phyloP scores from a whole-genome alignment of 2,329 filamentous ascomycete species.

The Aureobasidium sp. region DNA sequence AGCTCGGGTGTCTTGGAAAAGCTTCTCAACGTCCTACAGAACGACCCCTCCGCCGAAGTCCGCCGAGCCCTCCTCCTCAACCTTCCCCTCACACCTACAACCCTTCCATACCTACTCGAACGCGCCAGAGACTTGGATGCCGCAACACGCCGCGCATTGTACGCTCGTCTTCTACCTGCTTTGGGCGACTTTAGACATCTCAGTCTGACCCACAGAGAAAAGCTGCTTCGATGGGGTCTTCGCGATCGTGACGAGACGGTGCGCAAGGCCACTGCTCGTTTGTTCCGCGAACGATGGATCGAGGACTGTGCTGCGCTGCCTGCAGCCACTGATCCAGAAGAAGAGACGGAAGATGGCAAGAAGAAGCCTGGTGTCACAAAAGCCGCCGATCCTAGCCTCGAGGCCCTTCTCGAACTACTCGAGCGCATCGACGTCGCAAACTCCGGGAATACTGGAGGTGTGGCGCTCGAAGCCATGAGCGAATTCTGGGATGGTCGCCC shows the following conservation, averaged over 20 bases:
- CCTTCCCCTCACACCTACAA: conserved; percentile 73
- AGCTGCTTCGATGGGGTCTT: conserved; percentile 87
- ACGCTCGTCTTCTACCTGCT: conserved; percentile 75
- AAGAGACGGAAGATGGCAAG: conserved; percentile 43
- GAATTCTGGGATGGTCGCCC: conserved; percentile 92
- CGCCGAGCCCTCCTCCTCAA: conserved; percentile 81
- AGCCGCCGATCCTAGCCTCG: conserved; percentile 58
- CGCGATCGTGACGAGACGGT: conserved; percentile 92
- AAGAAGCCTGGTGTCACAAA: conserved; percentile 31
- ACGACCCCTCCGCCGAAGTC: conserved; percentile 91
- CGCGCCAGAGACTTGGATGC: conserved; percentile 83
- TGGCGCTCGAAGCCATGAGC: conserved; percentile 87
- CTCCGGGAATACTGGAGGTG: conserved; percentile 79
- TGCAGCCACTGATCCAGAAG: conserved; percentile 46
- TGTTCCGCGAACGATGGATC: conserved; percentile 96
- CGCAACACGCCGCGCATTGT: conserved; percentile 73
- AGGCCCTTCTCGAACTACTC: conserved; percentile 80
- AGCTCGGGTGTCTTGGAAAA: conserved; percentile 68
- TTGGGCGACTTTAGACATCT: conserved; percentile 91
- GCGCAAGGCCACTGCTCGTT: conserved; percentile 75
- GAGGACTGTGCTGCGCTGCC: conserved; percentile 75
- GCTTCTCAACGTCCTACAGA: conserved; percentile 79
- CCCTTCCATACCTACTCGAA: conserved; percentile 80
- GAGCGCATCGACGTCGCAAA: conserved; percentile 92
- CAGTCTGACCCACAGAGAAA: conserved; percentile 88